These are phyloP conservation scores for Dendrostoma leiphaemia DNA, from an alignment of 2,329 filamentous ascomycete genomes.

Conservation along the genomic window DNA sequence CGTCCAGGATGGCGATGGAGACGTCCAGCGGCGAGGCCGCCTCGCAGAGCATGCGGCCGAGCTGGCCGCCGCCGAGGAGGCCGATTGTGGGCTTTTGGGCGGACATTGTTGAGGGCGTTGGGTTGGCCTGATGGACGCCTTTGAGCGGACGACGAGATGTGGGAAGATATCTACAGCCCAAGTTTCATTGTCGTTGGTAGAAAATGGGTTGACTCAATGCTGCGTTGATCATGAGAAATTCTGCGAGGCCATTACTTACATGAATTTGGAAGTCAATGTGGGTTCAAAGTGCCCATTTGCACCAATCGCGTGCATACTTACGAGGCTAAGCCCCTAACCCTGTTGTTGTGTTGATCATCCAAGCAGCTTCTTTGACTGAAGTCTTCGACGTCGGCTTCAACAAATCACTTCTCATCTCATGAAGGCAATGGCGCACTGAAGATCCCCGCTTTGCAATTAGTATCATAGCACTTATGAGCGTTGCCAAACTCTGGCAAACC, in stretches of 20 bases:
- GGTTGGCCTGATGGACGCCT: conserved; percentile 1
- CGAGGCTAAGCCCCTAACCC: neutral
- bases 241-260: neutral
- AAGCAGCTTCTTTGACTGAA: neutral
- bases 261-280: neutral
- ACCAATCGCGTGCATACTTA: neutral
- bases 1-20: conserved; percentile 76
- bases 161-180: neutral
- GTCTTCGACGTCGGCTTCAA: neutral
- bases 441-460: too few species aligned
- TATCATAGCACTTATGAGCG: too few species aligned
- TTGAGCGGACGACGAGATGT: neutral
- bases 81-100: conserved; percentile 42
- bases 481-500: too few species aligned
- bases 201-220: neutral
- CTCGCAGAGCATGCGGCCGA: conserved; percentile 93
- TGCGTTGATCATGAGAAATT: neutral
- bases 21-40: conserved; percentile 74
- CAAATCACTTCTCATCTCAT: neutral
- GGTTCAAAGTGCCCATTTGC: neutral
- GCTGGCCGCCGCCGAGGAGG: conserved; percentile 64
- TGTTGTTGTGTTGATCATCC: neutral
- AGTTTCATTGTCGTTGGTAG: neutral
- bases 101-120: neutral
- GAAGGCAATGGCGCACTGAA: too few species aligned